Conservation (phyloP, 495 filamentous ascomycete genomes). For the Penicillium paxilli region DNA sequence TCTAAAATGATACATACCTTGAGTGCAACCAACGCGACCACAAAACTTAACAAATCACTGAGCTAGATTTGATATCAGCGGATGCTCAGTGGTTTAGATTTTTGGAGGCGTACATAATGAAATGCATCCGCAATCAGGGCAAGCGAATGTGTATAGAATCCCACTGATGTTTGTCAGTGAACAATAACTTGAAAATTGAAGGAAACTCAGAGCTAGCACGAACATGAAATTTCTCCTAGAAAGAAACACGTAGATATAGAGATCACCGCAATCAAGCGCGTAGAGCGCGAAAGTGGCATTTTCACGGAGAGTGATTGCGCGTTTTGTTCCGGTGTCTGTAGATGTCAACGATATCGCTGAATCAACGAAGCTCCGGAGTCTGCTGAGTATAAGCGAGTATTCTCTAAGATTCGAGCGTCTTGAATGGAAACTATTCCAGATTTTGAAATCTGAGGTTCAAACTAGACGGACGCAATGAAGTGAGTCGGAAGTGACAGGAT, state of each 20-base stretch:
- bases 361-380: too few species aligned
- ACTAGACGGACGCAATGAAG: too few species aligned
- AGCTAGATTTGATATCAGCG: constrained; percentile 50
- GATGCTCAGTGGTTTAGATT: background rate
- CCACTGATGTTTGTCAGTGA: constrained; percentile 46
- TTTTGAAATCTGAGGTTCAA: too few species aligned
- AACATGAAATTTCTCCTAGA: constrained; percentile 50
- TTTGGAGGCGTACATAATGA: constrained; percentile 68
- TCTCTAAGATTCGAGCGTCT: too few species aligned
- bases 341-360: background rate
- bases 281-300: constrained; percentile 36
- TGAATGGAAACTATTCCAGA: too few species aligned
- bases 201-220: constrained; percentile 4
- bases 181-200: background rate
- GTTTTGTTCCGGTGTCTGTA: background rate
- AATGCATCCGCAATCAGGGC: constrained; percentile 91
- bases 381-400: too few species aligned
- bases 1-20: constrained; percentile 56
- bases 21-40: constrained; percentile 82
- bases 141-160: constrained; percentile 79
- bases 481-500: too few species aligned
- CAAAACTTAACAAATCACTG: constrained; percentile 86
- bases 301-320: background rate
- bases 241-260: constrained; percentile 53
- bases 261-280: constrained; percentile 46